Conservation (phyloP, 352 stramenopile species). For the Phytophthora melonis region DNA sequence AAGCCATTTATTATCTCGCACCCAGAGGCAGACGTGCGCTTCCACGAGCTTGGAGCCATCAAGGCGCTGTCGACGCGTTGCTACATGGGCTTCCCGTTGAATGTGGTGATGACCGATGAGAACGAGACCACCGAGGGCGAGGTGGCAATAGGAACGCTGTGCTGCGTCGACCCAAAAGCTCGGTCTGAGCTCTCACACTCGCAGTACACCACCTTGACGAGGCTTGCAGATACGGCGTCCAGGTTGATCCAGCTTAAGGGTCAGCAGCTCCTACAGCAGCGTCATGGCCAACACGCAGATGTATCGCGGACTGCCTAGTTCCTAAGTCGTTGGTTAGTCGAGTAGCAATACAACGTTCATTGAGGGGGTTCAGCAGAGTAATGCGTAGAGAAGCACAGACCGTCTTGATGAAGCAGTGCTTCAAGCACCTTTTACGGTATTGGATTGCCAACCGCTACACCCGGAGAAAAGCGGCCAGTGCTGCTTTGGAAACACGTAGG, state of each 20-base stretch:
- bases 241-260: constrained; percentile 27
- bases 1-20: constrained; percentile 39
- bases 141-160: constrained; percentile 39
- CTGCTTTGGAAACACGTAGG: constrained; percentile 16
- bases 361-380: too few relatives aligned
- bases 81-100: constrained; percentile 34
- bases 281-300: not conserved
- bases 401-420: not conserved
- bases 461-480: constrained; percentile 29
- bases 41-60: constrained; percentile 26
- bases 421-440: too few relatives aligned
- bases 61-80: constrained; percentile 7
- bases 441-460: not conserved
- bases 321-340: too few relatives aligned
- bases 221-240: constrained; percentile 31
- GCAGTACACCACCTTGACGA: constrained; percentile 35
- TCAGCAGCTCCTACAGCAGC: constrained; percentile 10
- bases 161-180: constrained; percentile 29
- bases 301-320: too few relatives aligned
- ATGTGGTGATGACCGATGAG: not conserved
- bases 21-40: constrained; percentile 42
- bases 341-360: too few relatives aligned
- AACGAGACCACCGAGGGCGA: constrained; percentile 1
- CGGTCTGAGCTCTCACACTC: constrained; percentile 31
- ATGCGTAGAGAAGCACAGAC: not conserved